These are phyloP conservation scores for Volutella citrinella DNA, from an alignment of 2,329 filamentous ascomycete species.

Conservation along the genomic window DNA sequence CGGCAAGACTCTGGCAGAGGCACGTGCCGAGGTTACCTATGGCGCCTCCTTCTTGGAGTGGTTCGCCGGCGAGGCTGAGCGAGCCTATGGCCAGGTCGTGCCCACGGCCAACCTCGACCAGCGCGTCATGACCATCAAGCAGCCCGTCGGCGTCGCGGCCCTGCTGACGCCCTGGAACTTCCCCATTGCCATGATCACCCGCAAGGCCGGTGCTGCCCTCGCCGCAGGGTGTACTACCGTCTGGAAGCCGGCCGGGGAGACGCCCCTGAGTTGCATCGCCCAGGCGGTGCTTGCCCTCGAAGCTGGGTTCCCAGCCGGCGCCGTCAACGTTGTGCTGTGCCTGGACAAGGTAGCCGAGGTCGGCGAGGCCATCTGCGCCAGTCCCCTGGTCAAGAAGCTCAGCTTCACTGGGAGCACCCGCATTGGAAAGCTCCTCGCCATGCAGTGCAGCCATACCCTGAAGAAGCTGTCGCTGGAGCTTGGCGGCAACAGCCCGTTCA, in stretches of 20 bases:
- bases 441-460: neutral
- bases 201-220: constrained; percentile 46
- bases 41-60: constrained; percentile 45
- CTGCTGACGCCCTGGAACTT: constrained; percentile 48
- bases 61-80: constrained; percentile 52
- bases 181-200: too few species aligned
- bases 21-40: constrained; percentile 53
- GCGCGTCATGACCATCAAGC: constrained; percentile 31
- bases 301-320: constrained; percentile 2
- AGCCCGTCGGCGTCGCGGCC: constrained; percentile 23
- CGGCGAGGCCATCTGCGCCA: neutral
- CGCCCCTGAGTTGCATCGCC: constrained; percentile 79
- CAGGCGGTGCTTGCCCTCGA: too few species aligned
- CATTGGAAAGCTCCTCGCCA: neutral
- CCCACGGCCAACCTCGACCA: constrained; percentile 55
- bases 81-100: constrained; percentile 37
- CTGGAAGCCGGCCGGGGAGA: constrained; percentile 80
- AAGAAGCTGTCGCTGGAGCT: neutral
- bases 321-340: constrained; percentile 5
- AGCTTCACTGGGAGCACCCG: neutral
- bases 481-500: neutral
- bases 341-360: constrained; percentile 2
- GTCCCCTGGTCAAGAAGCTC: neutral
- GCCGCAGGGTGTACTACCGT: constrained; percentile 73
- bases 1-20: constrained; percentile 63